phyloP scores from a whole-genome alignment of 805 yeast genomes.

The Ogataea pini region DNA sequence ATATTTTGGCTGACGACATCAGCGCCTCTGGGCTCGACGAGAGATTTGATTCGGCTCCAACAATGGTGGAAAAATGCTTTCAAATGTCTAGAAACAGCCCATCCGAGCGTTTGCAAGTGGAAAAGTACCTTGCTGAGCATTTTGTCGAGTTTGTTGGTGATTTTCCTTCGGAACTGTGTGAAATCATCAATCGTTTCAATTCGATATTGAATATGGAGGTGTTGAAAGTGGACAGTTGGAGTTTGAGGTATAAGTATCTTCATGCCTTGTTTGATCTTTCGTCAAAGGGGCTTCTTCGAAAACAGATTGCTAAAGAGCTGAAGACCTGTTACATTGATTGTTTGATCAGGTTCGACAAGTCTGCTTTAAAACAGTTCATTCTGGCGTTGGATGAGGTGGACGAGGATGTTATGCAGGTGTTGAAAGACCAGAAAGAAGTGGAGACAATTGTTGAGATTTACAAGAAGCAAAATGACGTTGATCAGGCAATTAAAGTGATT shows the following conservation, averaged over 20 bases:
- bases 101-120: conserved; percentile 26
- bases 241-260: conserved; percentile 37
- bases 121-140: conserved; percentile 29
- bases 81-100: conserved; percentile 15
- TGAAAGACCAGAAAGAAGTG: conserved; percentile 30
- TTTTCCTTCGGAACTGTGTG: conserved; percentile 40
- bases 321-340: conserved; percentile 30
- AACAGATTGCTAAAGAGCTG: conserved; percentile 15
- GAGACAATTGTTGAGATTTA: conserved; percentile 38
- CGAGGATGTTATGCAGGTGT: conserved; percentile 18
- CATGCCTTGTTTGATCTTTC: conserved; percentile 31
- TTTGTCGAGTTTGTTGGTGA: conserved; percentile 32
- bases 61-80: conserved; percentile 30
- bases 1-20: conserved; percentile 2
- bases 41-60: conserved; percentile 35
- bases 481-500: conserved; percentile 36
- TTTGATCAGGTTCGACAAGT: conserved; percentile 26
- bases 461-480: conserved; percentile 25
- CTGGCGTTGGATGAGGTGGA: conserved; percentile 18
- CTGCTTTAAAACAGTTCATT: conserved; percentile 21
- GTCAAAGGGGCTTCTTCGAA: conserved; percentile 13
- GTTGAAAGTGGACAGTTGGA: conserved; percentile 32
- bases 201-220: conserved; percentile 43
- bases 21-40: conserved; percentile 13
- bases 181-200: conserved; percentile 37